Percentiles rank a stretch among this genome's conserved stretches.
Evolutionary conservation across 257 asterid species (phyloP).

Genomic region (Solanum chiquidenum): DNA sequence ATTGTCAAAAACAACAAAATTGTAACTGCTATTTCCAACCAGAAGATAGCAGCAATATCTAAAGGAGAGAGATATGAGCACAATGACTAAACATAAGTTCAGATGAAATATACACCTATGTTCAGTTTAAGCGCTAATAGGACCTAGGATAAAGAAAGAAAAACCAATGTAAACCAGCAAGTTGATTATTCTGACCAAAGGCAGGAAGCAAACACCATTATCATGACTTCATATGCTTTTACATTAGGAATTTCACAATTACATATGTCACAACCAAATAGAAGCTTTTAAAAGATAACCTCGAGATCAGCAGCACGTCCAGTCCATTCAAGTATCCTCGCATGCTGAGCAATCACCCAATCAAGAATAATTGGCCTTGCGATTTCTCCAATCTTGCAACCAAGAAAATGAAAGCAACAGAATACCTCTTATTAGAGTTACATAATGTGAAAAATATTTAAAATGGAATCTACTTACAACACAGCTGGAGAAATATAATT

Average conservation of each 20-base stretch:
- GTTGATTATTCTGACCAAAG: neutral
- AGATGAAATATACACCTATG: neutral
- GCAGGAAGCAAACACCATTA: neutral
- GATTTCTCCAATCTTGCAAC: conserved; percentile 60
- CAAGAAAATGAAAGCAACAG: conserved; percentile 9
- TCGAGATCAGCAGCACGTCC: conserved; percentile 93
- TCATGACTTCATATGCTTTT: neutral
- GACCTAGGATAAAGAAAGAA: neutral
- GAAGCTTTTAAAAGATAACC: conserved; percentile 27
- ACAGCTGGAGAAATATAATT: neutral
- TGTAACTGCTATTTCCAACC: neutral
- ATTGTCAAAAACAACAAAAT: neutral
- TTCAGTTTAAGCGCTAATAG: neutral
- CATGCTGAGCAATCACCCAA: conserved; percentile 91
- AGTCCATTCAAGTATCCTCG: conserved; percentile 86
- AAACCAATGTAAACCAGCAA: neutral
- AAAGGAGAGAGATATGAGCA: neutral
- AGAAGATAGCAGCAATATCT: neutral
- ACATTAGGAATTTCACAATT: neutral
- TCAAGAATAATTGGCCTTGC: conserved; percentile 82
- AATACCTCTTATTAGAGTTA: conserved; percentile 4
- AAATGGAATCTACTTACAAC: neutral
- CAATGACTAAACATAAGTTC: neutral
- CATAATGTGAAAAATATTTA: neutral
- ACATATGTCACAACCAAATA: neutral